Conservation (phyloP, 345 rosid species). For the Bruguiera sexangula region DNA sequence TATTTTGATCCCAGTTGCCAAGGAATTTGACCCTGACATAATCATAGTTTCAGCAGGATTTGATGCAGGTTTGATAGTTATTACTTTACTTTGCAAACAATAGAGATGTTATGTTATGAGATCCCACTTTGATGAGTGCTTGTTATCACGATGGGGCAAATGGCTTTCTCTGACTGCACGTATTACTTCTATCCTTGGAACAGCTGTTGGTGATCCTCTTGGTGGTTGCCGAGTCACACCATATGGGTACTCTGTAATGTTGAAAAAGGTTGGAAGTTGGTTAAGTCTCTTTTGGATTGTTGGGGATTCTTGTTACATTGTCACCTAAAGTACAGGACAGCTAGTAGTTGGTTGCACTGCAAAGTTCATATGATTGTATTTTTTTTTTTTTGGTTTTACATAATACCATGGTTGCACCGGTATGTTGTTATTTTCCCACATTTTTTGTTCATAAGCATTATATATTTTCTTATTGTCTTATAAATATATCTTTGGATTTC, state of each 20-base stretch:
- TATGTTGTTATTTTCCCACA: too few relatives aligned
- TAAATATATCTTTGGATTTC: not conserved
- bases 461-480: too few relatives aligned
- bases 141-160: too few relatives aligned
- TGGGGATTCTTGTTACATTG: not conserved
- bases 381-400: not conserved
- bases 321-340: not conserved
- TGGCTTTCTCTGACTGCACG: not conserved
- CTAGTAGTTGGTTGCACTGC: not conserved
- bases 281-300: not conserved
- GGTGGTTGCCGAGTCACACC: constrained; percentile 88
- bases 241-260: constrained; percentile 71
- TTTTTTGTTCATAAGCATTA: too few relatives aligned
- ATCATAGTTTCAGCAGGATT: constrained; percentile 86
- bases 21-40: constrained; percentile 73
- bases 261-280: constrained; percentile 56
- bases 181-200: constrained; percentile 22
- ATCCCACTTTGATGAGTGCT: too few relatives aligned
- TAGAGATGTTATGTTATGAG: not conserved
- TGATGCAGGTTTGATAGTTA: constrained; percentile 70
- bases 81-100: not conserved
- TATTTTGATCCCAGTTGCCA: constrained; percentile 76
- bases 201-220: constrained; percentile 85
- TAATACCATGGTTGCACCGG: not conserved
- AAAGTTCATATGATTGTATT: not conserved